A percentile compares a stretch with the other conserved stretches of the same genome.
phyloP scores from a whole-genome alignment of 1,284 basidiomycete genomes.

The Ustilago bromivora region DNA sequence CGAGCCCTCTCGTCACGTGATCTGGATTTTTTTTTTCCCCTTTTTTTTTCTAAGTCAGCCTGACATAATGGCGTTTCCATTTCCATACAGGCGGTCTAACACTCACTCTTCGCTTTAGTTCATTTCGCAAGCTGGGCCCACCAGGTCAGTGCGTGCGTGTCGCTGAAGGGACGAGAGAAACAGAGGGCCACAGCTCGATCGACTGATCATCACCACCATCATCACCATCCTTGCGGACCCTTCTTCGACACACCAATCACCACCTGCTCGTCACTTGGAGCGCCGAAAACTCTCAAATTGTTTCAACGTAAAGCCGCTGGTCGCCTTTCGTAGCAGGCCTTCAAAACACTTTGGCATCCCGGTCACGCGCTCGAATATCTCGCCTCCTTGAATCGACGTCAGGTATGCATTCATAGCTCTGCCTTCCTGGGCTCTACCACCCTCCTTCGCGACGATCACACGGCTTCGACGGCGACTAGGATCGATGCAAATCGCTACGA shows the following conservation, averaged over 20 bases:
- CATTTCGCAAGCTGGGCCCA: background rate
- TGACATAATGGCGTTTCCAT: background rate
- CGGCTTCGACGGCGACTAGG: background rate
- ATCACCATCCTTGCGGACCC: too few species aligned
- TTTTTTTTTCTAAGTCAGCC: constrained; percentile 1
- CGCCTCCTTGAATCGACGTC: background rate
- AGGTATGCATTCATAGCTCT: background rate
- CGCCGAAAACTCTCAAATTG: background rate
- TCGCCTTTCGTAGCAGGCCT: background rate
- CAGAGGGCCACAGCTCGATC: background rate
- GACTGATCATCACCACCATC: background rate
- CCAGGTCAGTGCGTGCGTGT: constrained; percentile 7
- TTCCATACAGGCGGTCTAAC: too few species aligned
- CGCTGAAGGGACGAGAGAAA: background rate
- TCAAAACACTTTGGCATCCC: too few species aligned
- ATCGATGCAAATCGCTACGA: background rate
- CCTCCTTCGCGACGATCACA: background rate
- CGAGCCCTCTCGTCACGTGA: constrained; percentile 22
- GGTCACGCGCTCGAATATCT: background rate
- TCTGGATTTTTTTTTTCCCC: background rate
- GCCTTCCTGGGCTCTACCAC: background rate
- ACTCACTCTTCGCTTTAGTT: background rate
- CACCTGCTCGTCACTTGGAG: background rate
- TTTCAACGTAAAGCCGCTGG: background rate
- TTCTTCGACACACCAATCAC: background rate